These are phyloP conservation scores for Fonsecaea monophora DNA, from an alignment of 2,329 filamentous ascomycete genomes.

Conservation along the genomic window DNA sequence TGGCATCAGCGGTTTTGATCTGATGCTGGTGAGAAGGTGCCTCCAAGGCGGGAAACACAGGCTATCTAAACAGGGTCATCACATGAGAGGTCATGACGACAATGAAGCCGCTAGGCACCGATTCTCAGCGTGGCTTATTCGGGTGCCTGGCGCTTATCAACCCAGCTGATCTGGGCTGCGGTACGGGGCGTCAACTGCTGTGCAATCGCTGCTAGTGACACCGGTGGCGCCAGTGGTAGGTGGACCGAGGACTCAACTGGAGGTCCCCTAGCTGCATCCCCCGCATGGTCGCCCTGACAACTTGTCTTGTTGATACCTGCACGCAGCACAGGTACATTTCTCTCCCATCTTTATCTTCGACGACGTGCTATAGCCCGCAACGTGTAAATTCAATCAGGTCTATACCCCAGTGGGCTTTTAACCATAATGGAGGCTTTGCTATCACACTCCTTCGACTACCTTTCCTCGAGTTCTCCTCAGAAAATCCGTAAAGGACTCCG, in stretches of 20 bases:
- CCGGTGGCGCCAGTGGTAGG: background rate
- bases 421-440: constrained; percentile 83
- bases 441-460: constrained; percentile 93
- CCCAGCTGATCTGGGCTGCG: background rate
- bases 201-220: background rate
- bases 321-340: background rate
- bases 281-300: constrained; percentile 19
- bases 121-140: constrained; percentile 13
- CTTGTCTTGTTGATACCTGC: constrained; percentile 1
- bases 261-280: background rate
- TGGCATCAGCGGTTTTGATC: background rate
- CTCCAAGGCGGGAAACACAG: background rate
- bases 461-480: constrained; percentile 85
- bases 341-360: constrained; percentile 6
- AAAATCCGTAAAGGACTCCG: constrained; percentile 93
- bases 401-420: background rate
- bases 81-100: constrained; percentile 23
- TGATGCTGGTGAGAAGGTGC: constrained; percentile 1
- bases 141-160: constrained; percentile 11
- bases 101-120: constrained; percentile 12
- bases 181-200: background rate
- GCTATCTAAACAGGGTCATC: constrained; percentile 8
- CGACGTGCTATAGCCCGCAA: background rate
- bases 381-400: background rate
- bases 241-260: background rate